Percentiles rank a stretch among this genome's conserved stretches.
phyloP scores from a whole-genome alignment of 148 eudicot species.

The Vaccinium darrowii region DNA sequence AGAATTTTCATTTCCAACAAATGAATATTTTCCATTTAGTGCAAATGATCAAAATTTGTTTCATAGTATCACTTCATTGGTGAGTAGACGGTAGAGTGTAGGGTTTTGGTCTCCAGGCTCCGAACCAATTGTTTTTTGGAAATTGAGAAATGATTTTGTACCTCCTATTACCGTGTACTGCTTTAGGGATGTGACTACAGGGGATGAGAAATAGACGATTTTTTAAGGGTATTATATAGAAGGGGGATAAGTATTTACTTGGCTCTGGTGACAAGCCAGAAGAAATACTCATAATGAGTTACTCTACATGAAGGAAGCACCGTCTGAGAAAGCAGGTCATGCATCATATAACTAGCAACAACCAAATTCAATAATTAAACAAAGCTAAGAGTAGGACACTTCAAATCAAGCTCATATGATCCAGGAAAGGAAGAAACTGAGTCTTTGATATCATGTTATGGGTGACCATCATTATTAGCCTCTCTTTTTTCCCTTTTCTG shows the following conservation, averaged over 20 bases:
- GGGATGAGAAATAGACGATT: too few relatives aligned
- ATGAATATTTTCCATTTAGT: not conserved
- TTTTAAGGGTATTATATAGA: too few relatives aligned
- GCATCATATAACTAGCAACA: not conserved
- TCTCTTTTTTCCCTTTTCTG: too few relatives aligned
- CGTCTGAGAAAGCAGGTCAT: not conserved
- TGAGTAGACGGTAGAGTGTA: too few relatives aligned
- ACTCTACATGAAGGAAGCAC: not conserved
- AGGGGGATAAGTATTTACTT: too few relatives aligned
- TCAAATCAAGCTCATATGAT: not conserved
- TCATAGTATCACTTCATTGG: not conserved
- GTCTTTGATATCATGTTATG: not conserved
- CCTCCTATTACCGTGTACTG: too few relatives aligned
- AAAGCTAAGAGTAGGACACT: not conserved
- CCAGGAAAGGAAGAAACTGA: not conserved
- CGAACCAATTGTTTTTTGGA: too few relatives aligned
- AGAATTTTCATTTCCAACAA: not conserved
- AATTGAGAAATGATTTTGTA: too few relatives aligned
- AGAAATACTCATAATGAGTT: not conserved
- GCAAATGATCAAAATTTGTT: not conserved
- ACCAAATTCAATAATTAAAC: not conserved
- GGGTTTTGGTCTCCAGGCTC: too few relatives aligned
- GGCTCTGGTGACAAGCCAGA: constrained; percentile 27
- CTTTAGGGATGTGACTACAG: too few relatives aligned
- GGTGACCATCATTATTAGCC: not conserved